A percentile compares a stretch with the other conserved stretches of the same genome.
phyloP scores from a whole-genome alignment of 257 asterid species.

The Forsythia viridissima region DNA sequence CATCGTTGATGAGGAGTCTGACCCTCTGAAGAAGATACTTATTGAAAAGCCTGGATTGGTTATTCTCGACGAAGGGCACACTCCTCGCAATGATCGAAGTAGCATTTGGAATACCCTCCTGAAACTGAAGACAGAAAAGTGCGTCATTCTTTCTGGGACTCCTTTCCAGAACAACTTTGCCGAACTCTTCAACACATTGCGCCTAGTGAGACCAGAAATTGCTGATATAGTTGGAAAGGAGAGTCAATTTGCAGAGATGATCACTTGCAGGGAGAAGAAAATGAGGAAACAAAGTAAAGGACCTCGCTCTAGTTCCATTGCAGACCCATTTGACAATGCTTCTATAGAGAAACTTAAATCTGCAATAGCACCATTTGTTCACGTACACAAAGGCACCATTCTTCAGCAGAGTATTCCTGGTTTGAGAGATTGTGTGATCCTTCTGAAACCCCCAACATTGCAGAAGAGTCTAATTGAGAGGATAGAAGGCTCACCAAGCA shows the following conservation, averaged over 20 bases:
- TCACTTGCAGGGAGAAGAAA: constrained; percentile 4
- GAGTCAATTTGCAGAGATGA: constrained; percentile 30
- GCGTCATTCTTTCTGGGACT: constrained; percentile 59
- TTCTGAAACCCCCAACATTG: constrained; percentile 41
- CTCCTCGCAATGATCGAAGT: constrained; percentile 46
- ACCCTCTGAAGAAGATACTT: constrained; percentile 35
- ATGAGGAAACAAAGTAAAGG: not conserved
- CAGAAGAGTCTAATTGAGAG: constrained; percentile 46
- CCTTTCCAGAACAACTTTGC: constrained; percentile 64
- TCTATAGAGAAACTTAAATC: constrained; percentile 18
- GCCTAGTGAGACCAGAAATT: constrained; percentile 5
- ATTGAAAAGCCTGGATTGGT: constrained; percentile 52
- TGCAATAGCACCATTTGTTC: constrained; percentile 54
- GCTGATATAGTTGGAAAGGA: constrained; percentile 40
- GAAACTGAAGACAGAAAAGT: constrained; percentile 37
- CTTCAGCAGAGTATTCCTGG: constrained; percentile 57
- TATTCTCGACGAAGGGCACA: constrained; percentile 67
- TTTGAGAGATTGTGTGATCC: constrained; percentile 46
- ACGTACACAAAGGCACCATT: constrained; percentile 57
- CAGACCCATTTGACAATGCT: not conserved
- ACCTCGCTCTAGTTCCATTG: not conserved
- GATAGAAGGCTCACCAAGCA: constrained; percentile 11
- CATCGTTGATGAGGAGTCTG: not conserved
- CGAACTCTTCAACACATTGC: no score
- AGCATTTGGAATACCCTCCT: constrained; percentile 50